Conservation (phyloP, 331 rosid species). For the Malus hybrid region DNA sequence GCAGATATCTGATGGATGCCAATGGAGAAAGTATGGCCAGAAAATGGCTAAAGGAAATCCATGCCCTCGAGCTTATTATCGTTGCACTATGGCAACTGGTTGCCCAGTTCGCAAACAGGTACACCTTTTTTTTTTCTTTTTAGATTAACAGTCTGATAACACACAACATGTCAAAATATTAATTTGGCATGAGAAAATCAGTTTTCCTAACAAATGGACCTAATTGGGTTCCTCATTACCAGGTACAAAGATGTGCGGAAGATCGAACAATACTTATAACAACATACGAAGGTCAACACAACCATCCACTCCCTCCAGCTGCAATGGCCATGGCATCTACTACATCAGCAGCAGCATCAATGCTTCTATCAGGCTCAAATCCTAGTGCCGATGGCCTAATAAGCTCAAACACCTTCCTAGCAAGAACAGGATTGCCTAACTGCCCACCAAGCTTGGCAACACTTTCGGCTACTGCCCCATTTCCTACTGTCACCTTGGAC, state of each 20-base stretch:
- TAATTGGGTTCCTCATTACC: background rate
- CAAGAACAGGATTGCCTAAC: slow-evolving; percentile 24
- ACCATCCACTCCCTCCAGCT: slow-evolving; percentile 48
- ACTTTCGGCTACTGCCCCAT: slow-evolving; percentile 71
- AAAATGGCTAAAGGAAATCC: slow-evolving; percentile 86
- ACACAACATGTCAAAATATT: background rate
- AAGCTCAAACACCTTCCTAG: slow-evolving; percentile 28
- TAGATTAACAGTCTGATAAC: background rate
- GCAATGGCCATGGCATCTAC: slow-evolving; percentile 51
- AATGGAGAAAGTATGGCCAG: slow-evolving; percentile 83
- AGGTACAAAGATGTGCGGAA: slow-evolving; percentile 46
- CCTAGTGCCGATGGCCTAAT: slow-evolving; percentile 38
- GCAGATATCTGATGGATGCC: slow-evolving; percentile 77
- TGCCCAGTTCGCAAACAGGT: slow-evolving; percentile 79
- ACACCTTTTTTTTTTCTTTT: background rate
- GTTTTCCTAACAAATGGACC: background rate
- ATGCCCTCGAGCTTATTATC: slow-evolving; percentile 73
- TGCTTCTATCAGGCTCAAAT: slow-evolving; percentile 69
- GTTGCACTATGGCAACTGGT: slow-evolving; percentile 59
- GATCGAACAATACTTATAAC: slow-evolving; percentile 45
- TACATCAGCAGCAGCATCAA: slow-evolving; percentile 64
- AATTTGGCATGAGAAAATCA: too few relatives aligned
- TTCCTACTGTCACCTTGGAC: slow-evolving; percentile 72
- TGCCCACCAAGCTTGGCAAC: slow-evolving; percentile 46
- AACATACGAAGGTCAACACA: slow-evolving; percentile 67